Evolutionary conservation across 2,329 filamentous ascomycete genomes (phyloP), one percentile per base, ranked within the genome.

Genomic region (Falciphora oryzae): DNA sequence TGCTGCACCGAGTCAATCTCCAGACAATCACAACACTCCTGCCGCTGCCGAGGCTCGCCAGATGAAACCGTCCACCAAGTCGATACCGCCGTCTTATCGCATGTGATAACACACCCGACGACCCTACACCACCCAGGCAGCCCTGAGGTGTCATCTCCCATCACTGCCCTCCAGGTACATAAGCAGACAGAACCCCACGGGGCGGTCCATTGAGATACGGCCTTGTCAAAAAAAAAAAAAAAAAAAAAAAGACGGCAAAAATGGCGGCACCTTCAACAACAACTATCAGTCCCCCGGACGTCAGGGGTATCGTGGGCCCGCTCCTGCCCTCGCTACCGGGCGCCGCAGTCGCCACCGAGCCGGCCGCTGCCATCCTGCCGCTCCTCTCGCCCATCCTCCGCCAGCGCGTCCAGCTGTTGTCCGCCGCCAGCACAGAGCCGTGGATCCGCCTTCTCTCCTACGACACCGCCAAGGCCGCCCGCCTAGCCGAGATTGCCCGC

Each of bases 391-490:
- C 87, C 31, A 89, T 89, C 65, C 80, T 89, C 44, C 82, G 87
- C 58, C 87, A 89, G 71, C 80, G 87, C 65, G 85, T 89, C 57
- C 84, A 88, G 69, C 79, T 92, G 63, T 80, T 94, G 65, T 84
- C 88, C 1, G 78, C 82, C 0, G 76, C 82, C 61, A 57, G 62
- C 53, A 77, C 76, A n/a, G 85, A 89, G 50, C 85, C 89, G 63
- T 94, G 91, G 90, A 83, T 94, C 22, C 82, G 85, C 0, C 80
- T 93, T 38, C 81, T 94, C 29, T 89, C 86, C 72, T 93, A 91
- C 79, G 85, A 90, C 70, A 71, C 80, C 10, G 75, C 81, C 67
- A 82, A 83, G 67, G 79, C 81, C 3, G 78, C 84, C 58, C 83
- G 80, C 68, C 80, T 94, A 25, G 80, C 83, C n/a, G 79, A 85